Evolutionary conservation across 192 early-diverging fungal species (phyloP), one percentile per base, ranked within the genome.

Genomic region (Coemansia guatemalensis): DNA sequence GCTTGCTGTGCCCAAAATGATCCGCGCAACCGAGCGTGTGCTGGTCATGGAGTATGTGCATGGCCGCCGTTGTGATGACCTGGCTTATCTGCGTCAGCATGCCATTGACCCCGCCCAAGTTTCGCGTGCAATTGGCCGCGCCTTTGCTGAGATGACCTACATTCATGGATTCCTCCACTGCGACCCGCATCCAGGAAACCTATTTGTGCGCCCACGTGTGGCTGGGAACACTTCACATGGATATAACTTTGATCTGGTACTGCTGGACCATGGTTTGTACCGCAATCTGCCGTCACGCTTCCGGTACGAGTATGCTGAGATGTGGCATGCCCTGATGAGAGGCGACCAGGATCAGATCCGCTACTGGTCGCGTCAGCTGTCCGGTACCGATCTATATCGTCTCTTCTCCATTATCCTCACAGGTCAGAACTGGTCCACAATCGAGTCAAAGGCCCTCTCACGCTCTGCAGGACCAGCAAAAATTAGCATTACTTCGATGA

Each of bases 131-230:
- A 82, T 97, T 55, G 86, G 87, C 0, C 83, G 83, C 3, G 84
- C 86, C 5, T 95, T 93, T 69, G 88, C 88, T 6, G 88, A 95
- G 58, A 97, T 97, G 95, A 93, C 95, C 9, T 95, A 90, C 68
- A 77, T 89, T 11, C 85, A 93, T 56, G 91, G 91, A 6, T 90
- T 86, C 59, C 85, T 91, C 12, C 95, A 97, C 75, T 95, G 93
- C 67, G 95, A 97, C 71, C 94, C 94, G 27, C 95, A 98, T 72
- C 92, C 95, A 9, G 95, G 95, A 8, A 97, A 97, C 71, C 62
- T 93, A 25, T 75, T 92, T 65, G 87, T 93, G 8, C 84, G 88
- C 9, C 86, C 89, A 33, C 68, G 70, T 17, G n/a, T 65, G 17
- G 47, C 33, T 18, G 47, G 24, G 23, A 65, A 55, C 71, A 74